A percentile compares a stretch with the other conserved stretches of the same genome.
Conservation (phyloP, 169 alveolate species). For the Cryptosporidium tyzzeri region DNA sequence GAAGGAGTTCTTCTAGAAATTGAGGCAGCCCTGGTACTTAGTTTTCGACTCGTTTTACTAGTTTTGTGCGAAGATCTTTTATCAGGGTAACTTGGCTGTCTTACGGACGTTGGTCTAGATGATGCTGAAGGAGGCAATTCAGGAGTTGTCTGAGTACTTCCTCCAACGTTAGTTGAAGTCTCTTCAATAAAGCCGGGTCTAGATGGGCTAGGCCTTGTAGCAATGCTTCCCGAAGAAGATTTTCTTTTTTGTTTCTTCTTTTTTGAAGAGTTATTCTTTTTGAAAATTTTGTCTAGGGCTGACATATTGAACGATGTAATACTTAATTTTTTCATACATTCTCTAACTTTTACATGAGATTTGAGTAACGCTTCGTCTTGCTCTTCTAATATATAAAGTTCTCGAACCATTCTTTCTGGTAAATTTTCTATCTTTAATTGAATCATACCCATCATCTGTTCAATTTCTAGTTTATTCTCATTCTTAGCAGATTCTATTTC, state of each 20-base stretch:
- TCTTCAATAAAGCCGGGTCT: background rate
- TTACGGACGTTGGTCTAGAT: background rate
- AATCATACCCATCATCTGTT: background rate
- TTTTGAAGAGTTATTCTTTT: background rate
- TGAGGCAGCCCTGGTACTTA: background rate
- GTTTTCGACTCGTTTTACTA: background rate
- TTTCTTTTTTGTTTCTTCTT: background rate
- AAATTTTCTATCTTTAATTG: background rate
- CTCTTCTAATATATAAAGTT: background rate
- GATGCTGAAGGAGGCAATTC: background rate
- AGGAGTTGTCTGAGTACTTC: background rate
- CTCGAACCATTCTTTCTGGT: background rate
- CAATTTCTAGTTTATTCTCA: background rate
- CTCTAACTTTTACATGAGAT: background rate
- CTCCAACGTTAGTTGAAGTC: background rate
- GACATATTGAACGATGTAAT: background rate
- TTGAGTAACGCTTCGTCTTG: background rate
- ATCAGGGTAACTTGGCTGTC: background rate
- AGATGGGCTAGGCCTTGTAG: background rate
- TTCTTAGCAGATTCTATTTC: background rate
- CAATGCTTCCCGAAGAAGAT: background rate
- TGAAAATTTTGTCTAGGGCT: background rate
- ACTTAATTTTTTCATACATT: background rate
- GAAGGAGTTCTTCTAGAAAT: background rate
- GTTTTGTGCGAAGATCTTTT: no score